Base-by-base conservation (phyloP, 129 eudicot genomes). In the Artemisia argyi region DNA sequence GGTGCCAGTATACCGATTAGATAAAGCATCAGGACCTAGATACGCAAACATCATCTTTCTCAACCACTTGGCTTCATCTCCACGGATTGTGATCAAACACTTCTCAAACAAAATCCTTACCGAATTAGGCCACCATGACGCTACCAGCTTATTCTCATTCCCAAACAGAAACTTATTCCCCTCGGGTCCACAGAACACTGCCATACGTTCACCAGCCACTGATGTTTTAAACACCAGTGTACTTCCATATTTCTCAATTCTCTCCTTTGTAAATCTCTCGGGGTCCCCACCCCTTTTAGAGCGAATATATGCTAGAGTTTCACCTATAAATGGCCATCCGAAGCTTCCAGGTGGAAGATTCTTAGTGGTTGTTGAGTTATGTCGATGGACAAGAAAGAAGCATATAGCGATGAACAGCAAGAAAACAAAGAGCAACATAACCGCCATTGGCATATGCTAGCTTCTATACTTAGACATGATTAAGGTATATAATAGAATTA, bases 81-180 rank as follows among this genome's bases (percentile, higher is more conserved):
- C 85, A 4, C 44, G 82, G 28, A 35, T 63, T 0, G 82, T 82
- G 3, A 70, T 69, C 57, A 82, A 32, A 24, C 85, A 80, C 53
- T 20, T 64, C 1, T 81, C 86, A 13, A 88, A 81, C 67, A 88
- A 67, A 66, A 72, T 83, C 73, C 62, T 83, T 1, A 83, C 81
- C 7, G 88, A 56, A 19, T 46, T 6, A 16, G 95, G 95, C 91
- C 95, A 85, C 90, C 91, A 88, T 15, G 73, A 58, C 0, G 68
- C 76, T 14, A 85, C 95, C 54, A 71, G 64, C 77, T 83, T 83
- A 56, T 83, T 85, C 68, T 88, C 90, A 42, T 85, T 85, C 1
- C 81, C 77, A 47, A 85, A 88, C 74, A 88, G 56, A 42, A 88
- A 88, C 67, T 83, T 88, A 54, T 88, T 80, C 17, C 84, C 88